These are phyloP conservation scores for Chlorella sp. DNA, from an alignment of 139 green algal genomes.

Conservation along the genomic window DNA sequence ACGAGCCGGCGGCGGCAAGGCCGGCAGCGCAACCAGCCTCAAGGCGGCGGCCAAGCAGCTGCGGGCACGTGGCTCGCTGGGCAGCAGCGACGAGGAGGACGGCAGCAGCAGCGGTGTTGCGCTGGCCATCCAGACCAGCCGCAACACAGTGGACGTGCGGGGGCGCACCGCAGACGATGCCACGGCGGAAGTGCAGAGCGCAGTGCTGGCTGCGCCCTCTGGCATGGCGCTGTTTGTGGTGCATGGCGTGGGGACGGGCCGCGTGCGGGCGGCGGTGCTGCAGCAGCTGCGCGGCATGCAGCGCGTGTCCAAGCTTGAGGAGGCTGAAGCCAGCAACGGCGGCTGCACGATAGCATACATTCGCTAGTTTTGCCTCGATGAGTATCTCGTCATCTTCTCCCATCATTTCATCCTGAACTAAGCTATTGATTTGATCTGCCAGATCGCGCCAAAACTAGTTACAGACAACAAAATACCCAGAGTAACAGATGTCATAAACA, in stretches of 20 bases:
- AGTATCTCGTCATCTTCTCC: too few relatives aligned
- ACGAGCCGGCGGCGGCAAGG: not conserved
- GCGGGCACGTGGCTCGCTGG: not conserved
- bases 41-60: conserved; percentile 7
- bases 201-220: not conserved
- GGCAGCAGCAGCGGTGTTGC: not conserved
- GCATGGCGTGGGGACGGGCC: conserved; percentile 58
- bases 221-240: conserved; percentile 55
- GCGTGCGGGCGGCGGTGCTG: conserved; percentile 44
- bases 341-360: conserved; percentile 46
- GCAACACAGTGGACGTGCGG: conserved; percentile 62
- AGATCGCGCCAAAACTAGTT: too few relatives aligned
- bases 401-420: too few relatives aligned
- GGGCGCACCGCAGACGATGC: conserved; percentile 40
- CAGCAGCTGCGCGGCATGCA: conserved; percentile 18
- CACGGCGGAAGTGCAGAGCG: conserved; percentile 21
- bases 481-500: too few relatives aligned
- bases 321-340: conserved; percentile 36
- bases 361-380: too few relatives aligned
- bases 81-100: not conserved
- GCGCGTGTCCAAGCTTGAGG: conserved; percentile 32
- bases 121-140: conserved; percentile 42
- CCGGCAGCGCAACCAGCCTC: not conserved
- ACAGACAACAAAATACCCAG: too few relatives aligned
- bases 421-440: too few relatives aligned